A percentile compares a stretch with the other conserved stretches of the same genome.
Evolutionary conservation across 306 rosid genomes (phyloP).

Genomic region (Vachellia pachyceras): DNA sequence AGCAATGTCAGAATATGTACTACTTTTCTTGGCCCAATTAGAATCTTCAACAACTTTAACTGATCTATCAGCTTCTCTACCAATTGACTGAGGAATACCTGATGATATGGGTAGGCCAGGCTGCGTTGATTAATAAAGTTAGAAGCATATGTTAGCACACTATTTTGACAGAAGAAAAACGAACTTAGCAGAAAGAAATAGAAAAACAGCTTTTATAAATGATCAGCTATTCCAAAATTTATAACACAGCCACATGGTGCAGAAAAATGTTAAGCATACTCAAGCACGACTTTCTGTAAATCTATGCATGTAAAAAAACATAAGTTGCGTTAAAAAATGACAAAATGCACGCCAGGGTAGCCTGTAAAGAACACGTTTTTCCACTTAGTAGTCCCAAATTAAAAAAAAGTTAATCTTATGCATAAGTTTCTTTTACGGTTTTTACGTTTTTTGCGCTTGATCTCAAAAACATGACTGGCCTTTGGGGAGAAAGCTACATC

Average conservation of each 20-base stretch:
- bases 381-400: background rate
- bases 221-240: background rate
- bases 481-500: background rate
- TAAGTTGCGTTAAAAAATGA: background rate
- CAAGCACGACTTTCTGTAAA: constrained; percentile 10
- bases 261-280: constrained; percentile 9
- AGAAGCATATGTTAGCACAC: constrained; percentile 39
- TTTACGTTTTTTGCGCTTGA: background rate
- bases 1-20: constrained; percentile 42
- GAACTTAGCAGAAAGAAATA: background rate
- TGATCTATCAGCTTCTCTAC: constrained; percentile 56
- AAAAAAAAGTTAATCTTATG: background rate
- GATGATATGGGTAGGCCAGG: constrained; percentile 70
- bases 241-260: background rate
- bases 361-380: background rate
- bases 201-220: constrained; percentile 33
- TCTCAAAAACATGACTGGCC: background rate
- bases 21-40: constrained; percentile 46
- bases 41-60: constrained; percentile 46
- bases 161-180: constrained; percentile 20
- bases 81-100: constrained; percentile 53
- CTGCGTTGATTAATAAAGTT: constrained; percentile 58
- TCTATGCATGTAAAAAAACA: background rate
- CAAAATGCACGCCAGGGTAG: background rate
- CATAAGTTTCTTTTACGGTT: too few species aligned